Base-by-base conservation (phyloP, 129 eudicot species). In the Flaveria linearis region DNA sequence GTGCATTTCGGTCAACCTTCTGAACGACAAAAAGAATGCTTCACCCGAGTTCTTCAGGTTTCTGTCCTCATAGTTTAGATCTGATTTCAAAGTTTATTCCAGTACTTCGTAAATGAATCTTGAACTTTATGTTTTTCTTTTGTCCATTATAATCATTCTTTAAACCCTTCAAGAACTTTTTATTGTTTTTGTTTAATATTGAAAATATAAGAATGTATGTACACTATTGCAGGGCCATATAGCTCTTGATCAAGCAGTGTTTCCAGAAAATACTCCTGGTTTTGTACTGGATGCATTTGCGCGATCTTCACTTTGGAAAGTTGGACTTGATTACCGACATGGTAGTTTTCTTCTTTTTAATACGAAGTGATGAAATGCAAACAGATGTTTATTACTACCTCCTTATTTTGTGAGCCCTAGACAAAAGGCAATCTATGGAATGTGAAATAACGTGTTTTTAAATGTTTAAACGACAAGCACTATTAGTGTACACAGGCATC, bases 261-360 rank as follows among this genome's bases (percentile, higher is more conserved):
- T 94, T 75, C 99, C 99, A 16, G 96, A 94, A 78, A 89, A 89
- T 72, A 87, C 97, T 73, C 97, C 97, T 33, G 99, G 99, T 71
- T 91, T 91, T 84, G 97, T 91, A 16, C 86, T 94, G 82, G 99
- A 94, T 85, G 93, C 99, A 65, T 91, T 94, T 83, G 99, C 99
- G 3, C 92, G 99, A 69, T 87, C 97, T 77, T 86, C 96, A 6
- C 87, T 94, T 71, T 94, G 99, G 99, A 94, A 91, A 77, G 83
- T 87, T 86, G 99, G 99, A 75, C 99, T 91, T 75, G 99, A 94
- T 84, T 94, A 91, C 61, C 93, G 99, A 28, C 99, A 94, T 71
- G 99, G 99, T 94, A 91, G 46, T 49, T 71, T 49, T 30, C 50
- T 50, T 51, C 52, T 18, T 63, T 11, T 72, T 80, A 30, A 45